Percentiles rank a stretch among this genome's conserved stretches.
Evolutionary conservation across 352 stramenopile species (phyloP).

Genomic region (Pythium vanterpoolii): DNA sequence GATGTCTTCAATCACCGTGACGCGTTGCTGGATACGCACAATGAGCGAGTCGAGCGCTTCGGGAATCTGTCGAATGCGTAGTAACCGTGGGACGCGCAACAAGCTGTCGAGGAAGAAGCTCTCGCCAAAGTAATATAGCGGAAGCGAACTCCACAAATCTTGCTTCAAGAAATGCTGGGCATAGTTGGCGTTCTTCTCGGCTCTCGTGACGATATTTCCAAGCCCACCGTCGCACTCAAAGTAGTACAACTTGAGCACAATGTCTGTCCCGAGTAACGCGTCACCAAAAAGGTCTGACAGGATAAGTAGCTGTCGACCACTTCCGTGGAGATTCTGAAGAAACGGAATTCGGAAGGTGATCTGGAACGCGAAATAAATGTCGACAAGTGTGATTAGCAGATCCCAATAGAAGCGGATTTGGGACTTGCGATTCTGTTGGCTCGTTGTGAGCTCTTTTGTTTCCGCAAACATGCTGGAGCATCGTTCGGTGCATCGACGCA

Average conservation of each 20-base stretch:
- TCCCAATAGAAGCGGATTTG: conserved; percentile 65
- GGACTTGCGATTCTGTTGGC: conserved; percentile 46
- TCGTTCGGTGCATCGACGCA: conserved; percentile 49
- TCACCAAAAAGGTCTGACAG: conserved; percentile 45
- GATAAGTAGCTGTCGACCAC: conserved; percentile 24
- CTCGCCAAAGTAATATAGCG: conserved; percentile 62
- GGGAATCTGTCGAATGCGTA: conserved; percentile 41
- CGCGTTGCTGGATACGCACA: conserved; percentile 61
- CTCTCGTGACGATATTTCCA: conserved; percentile 45
- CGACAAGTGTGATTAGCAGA: conserved; percentile 41
- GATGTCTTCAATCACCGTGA: conserved; percentile 50
- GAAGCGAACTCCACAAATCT: conserved; percentile 46
- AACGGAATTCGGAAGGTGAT: conserved; percentile 77
- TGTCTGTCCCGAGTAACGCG: conserved; percentile 36
- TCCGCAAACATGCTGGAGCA: conserved; percentile 59
- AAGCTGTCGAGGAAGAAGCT: conserved; percentile 55
- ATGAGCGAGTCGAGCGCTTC: conserved; percentile 58
- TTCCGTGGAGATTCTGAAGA: conserved; percentile 29
- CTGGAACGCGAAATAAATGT: conserved; percentile 63
- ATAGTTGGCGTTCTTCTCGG: conserved; percentile 45
- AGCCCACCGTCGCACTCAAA: conserved; percentile 66
- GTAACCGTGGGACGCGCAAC: conserved; percentile 49
- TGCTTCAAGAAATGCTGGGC: conserved; percentile 30
- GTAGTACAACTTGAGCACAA: conserved; percentile 75
- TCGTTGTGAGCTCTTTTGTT: conserved; percentile 33